Conservation (phyloP, 805 yeast genomes). For the Kodamaea hsintzibuensis region DNA sequence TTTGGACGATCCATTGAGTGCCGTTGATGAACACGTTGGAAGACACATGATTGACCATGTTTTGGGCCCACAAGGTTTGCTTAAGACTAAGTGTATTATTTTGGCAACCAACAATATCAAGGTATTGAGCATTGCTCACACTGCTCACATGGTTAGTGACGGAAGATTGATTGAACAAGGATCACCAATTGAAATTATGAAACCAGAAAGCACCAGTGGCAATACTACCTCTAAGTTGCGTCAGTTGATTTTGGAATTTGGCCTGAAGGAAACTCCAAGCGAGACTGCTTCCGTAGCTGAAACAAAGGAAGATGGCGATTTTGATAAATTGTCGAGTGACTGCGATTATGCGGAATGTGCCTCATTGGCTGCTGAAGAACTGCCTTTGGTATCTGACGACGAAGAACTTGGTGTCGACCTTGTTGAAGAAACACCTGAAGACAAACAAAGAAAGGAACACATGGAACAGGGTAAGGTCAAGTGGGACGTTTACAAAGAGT, state of each 20-base stretch:
- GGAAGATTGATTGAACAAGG: slow-evolving; percentile 73
- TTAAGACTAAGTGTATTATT: slow-evolving; percentile 70
- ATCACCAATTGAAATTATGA: slow-evolving; percentile 52
- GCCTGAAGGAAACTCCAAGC: slow-evolving; percentile 37
- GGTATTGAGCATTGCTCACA: slow-evolving; percentile 73
- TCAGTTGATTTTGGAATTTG: slow-evolving; percentile 61
- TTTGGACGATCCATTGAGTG: slow-evolving; percentile 90
- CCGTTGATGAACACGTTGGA: slow-evolving; percentile 97
- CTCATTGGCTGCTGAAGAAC: not conserved
- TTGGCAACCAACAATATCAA: slow-evolving; percentile 86
- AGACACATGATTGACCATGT: slow-evolving; percentile 81
- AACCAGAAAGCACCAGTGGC: slow-evolving; percentile 30
- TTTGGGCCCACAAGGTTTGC: slow-evolving; percentile 75
- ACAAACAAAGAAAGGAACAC: slow-evolving; percentile 58
- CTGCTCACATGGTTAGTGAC: slow-evolving; percentile 65
- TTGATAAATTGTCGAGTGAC: slow-evolving; percentile 29
- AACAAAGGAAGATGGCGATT: slow-evolving; percentile 17
- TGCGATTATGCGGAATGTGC: not conserved
- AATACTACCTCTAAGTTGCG: slow-evolving; percentile 45
- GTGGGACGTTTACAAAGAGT: slow-evolving; percentile 78
- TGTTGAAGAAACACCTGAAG: slow-evolving; percentile 10
- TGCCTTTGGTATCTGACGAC: slow-evolving; percentile 16
- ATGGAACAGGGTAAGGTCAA: slow-evolving; percentile 93
- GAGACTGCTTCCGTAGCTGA: slow-evolving; percentile 10
- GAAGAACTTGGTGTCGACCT: slow-evolving; percentile 46